phyloP scores from a whole-genome alignment of 345 rosid genomes.

The Nasturtium officinale region DNA sequence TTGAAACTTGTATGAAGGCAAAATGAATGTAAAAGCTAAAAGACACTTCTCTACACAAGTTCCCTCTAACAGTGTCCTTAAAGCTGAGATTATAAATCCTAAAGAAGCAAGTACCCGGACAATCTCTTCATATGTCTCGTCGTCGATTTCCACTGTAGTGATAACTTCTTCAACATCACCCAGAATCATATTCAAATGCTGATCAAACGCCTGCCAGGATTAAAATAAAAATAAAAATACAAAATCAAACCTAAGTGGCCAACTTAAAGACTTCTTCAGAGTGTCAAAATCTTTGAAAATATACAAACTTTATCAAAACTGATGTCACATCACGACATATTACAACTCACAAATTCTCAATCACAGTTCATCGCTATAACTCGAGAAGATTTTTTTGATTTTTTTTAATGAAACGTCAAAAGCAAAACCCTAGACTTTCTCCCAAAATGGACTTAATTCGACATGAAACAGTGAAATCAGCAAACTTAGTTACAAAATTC shows the following conservation, averaged over 20 bases:
- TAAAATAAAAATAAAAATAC: neutral
- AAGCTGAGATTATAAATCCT: neutral
- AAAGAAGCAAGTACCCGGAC: conserved; percentile 70
- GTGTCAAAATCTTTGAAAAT: neutral
- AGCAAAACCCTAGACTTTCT: conserved; percentile 21
- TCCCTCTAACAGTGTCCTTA: neutral
- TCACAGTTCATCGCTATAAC: neutral
- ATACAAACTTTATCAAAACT: neutral
- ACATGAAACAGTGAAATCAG: neutral
- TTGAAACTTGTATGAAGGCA: neutral
- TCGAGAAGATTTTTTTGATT: neutral
- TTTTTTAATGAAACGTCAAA: neutral
- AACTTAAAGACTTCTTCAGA: neutral
- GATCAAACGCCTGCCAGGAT: conserved; percentile 87
- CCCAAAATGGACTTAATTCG: neutral
- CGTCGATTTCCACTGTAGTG: conserved; percentile 97
- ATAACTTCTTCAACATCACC: conserved; percentile 98
- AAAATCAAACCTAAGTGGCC: neutral
- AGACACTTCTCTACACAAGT: neutral
- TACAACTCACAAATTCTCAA: neutral
- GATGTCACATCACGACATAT: neutral
- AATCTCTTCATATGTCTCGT: conserved; percentile 98
- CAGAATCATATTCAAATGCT: conserved; percentile 98
- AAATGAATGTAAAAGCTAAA: conserved; percentile 8
- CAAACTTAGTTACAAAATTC: neutral